Evolutionary conservation across 2,329 filamentous ascomycete genomes (phyloP).

Genomic region (Lecanicillium sp.): DNA sequence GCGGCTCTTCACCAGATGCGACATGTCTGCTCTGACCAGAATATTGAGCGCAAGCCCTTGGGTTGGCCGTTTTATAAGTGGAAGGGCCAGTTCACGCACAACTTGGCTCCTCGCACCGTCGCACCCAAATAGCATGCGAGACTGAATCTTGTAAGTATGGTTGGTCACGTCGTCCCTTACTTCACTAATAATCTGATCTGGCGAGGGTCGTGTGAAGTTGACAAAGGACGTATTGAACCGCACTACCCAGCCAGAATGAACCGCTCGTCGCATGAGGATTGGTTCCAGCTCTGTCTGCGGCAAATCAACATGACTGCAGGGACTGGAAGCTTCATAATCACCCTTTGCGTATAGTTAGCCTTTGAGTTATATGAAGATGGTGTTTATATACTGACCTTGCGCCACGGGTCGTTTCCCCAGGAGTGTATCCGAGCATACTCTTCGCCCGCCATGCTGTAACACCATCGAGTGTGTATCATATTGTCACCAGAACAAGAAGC

Average conservation of each 20-base stretch:
- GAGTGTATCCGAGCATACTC: slow-evolving; percentile 43
- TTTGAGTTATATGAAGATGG: not conserved
- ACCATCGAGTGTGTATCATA: slow-evolving; percentile 47
- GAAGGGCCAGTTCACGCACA: slow-evolving; percentile 26
- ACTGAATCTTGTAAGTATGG: slow-evolving; percentile 32
- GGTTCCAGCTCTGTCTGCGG: slow-evolving; percentile 36
- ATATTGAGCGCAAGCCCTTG: slow-evolving; percentile 32
- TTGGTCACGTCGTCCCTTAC: slow-evolving; percentile 28
- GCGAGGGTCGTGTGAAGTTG: slow-evolving; percentile 17
- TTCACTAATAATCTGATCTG: slow-evolving; percentile 19
- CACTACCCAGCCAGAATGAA: slow-evolving; percentile 24
- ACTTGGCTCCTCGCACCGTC: slow-evolving; percentile 38
- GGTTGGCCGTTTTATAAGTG: slow-evolving; percentile 33
- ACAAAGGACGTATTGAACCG: slow-evolving; percentile 28
- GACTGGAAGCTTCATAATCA: slow-evolving; percentile 32
- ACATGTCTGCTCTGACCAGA: slow-evolving; percentile 37
- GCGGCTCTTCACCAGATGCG: slow-evolving; percentile 38
- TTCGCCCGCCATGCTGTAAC: slow-evolving; percentile 41
- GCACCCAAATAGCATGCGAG: slow-evolving; percentile 47
- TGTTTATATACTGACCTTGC: slow-evolving; percentile 23
- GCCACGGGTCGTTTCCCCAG: slow-evolving; percentile 40
- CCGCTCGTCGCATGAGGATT: slow-evolving; percentile 29
- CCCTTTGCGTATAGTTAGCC: slow-evolving; percentile 22
- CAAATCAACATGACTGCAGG: slow-evolving; percentile 33
- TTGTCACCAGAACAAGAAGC: slow-evolving; percentile 28